Evolutionary conservation across 2,329 filamentous ascomycete genomes (phyloP), one percentile per base, ranked within the genome.

Genomic region (Fusarium globosum): DNA sequence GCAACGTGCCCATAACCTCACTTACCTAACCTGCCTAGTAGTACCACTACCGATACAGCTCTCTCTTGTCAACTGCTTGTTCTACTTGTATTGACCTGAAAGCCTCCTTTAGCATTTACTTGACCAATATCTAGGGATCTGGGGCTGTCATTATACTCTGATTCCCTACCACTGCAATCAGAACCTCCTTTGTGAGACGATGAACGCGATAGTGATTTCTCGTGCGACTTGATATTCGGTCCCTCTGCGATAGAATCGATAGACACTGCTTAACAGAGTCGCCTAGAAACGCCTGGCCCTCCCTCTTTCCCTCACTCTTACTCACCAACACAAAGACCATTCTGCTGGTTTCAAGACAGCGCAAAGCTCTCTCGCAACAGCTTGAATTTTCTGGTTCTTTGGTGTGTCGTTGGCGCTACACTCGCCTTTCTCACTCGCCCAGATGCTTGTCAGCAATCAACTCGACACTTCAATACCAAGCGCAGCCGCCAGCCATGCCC

Each of bases 391-490:
- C 52, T 69, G 59, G 23, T 30, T n/a, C 26, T 39, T 35, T 41
- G 51, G 65, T 75, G 61, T 61, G 67, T 68, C 74, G 71, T 69
- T 73, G 77, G 72, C 75, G 71, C 77, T 64, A 67, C 74, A 58
- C 46, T 75, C 76, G 75, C 74, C 73, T 67, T 68, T 75, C 62
- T 70, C 70, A 73, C 71, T 73, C 76, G 76, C 76, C 79, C 82
- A 83, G 77, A 86, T 86, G 85, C 81, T 76, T 78, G 73, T 81
- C 81, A 79, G 74, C 72, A 71, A 65, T 62, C 69, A 64, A 65
- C 73, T 53, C 73, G 56, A 63, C 65, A 70, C 51, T 68, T 69
- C 60, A 60, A 71, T 68, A 71, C 66, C 62, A 61, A 68, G 65
- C 70, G 73, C 68, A 68, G 41, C 58, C 67, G 56, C 67, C 62